Percentiles rank a stretch among this genome's conserved stretches.
Conservation (phyloP, 1,139 yeast species). For the Ogataea hybrid region DNA sequence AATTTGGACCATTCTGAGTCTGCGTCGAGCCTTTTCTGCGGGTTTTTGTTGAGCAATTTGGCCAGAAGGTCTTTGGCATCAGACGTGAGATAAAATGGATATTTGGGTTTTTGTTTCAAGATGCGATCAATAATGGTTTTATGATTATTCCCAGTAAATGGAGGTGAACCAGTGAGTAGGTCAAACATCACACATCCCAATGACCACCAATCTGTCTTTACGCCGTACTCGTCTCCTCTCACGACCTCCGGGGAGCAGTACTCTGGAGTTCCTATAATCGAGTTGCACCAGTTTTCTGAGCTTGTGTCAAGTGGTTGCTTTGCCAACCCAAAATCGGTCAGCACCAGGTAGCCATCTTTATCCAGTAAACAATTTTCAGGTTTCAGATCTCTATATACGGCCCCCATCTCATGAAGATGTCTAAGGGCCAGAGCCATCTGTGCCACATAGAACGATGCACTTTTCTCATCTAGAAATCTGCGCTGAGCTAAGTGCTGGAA, state of each 20-base stretch:
- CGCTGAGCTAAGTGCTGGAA: slow-evolving; percentile 71
- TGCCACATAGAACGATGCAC: slow-evolving; percentile 80
- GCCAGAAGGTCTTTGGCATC: slow-evolving; percentile 85
- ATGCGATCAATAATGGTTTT: slow-evolving; percentile 82
- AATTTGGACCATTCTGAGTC: slow-evolving; percentile 54
- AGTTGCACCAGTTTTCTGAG: slow-evolving; percentile 44
- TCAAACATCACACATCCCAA: slow-evolving; percentile 88
- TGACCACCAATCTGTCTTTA: slow-evolving; percentile 96
- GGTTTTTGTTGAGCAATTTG: slow-evolving; percentile 71
- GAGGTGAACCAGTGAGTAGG: slow-evolving; percentile 88
- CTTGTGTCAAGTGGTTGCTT: slow-evolving; percentile 42
- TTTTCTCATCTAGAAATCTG: slow-evolving; percentile 59
- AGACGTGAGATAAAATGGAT: slow-evolving; percentile 77
- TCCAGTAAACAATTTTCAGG: slow-evolving; percentile 92
- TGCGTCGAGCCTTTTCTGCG: slow-evolving; percentile 68
- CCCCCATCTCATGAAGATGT: slow-evolving; percentile 79
- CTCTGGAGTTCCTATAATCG: slow-evolving; percentile 92
- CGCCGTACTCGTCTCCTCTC: slow-evolving; percentile 81
- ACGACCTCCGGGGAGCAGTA: slow-evolving; percentile 97
- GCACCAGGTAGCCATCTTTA: slow-evolving; percentile 71
- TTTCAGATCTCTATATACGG: slow-evolving; percentile 87
- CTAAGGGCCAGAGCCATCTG: slow-evolving; percentile 81
- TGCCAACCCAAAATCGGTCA: slow-evolving; percentile 91
- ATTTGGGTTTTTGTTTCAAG: slow-evolving; percentile 65
- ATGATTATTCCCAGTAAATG: slow-evolving; percentile 87